Evolutionary conservation across 2,329 filamentous ascomycete species (phyloP).

Genomic region (Pezicula radicicola): DNA sequence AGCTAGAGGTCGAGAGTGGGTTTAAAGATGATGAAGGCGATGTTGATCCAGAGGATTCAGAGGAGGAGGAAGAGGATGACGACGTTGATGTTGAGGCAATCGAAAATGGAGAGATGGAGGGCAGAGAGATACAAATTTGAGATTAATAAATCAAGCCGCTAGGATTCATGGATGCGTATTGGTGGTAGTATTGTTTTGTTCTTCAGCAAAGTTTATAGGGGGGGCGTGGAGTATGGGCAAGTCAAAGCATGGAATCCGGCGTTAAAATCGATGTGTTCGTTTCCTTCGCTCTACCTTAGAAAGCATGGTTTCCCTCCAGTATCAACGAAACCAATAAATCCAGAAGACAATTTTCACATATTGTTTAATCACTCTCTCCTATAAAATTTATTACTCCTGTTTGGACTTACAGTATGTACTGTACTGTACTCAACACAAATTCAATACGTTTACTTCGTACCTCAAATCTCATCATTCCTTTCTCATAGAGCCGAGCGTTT

Average conservation of each 20-base stretch:
- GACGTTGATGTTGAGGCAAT: constrained; percentile 21
- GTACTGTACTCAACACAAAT: too few relatives aligned
- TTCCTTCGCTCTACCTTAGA: background rate
- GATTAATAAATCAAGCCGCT: background rate
- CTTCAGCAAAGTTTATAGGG: background rate
- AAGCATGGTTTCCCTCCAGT: background rate
- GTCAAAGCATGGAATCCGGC: background rate
- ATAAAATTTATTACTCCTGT: too few relatives aligned
- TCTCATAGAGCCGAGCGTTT: too few relatives aligned
- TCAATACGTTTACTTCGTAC: too few relatives aligned
- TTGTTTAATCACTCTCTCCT: too few relatives aligned
- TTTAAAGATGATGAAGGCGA: constrained; percentile 69
- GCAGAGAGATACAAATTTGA: constrained; percentile 2
- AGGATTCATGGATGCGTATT: background rate
- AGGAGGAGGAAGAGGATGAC: constrained; percentile 42
- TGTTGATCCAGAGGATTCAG: constrained; percentile 56
- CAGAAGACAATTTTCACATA: background rate
- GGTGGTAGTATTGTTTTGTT: too few relatives aligned
- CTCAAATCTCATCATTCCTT: too few relatives aligned
- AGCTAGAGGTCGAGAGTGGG: constrained; percentile 71
- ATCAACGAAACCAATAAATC: background rate
- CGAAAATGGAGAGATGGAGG: constrained; percentile 19
- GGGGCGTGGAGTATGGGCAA: background rate
- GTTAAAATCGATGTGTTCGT: background rate
- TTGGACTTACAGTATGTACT: too few relatives aligned